Evolutionary conservation across 2,329 filamentous ascomycete genomes (phyloP).

Genomic region (Chaetoscypha palmicola): DNA sequence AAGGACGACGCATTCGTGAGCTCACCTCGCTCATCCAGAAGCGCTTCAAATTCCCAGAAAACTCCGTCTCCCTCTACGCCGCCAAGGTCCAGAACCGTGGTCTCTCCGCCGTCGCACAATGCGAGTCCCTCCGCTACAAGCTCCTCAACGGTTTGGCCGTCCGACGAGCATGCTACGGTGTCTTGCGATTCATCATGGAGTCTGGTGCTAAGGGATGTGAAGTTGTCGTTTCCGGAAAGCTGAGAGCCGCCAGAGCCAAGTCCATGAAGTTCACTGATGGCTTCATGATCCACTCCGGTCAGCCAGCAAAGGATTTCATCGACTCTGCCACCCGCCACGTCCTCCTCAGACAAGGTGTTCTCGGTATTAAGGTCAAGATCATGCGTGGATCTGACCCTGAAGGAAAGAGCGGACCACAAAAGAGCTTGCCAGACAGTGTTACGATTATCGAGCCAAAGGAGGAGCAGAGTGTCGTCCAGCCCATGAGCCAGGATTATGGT

Average conservation of each 20-base stretch:
- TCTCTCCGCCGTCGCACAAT: slow-evolving; percentile 99
- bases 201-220: slow-evolving; percentile 98
- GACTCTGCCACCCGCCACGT: slow-evolving; percentile 98
- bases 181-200: slow-evolving; percentile 99
- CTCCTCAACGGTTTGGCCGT: slow-evolving; percentile 99
- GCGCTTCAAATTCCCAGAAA: slow-evolving; percentile 99
- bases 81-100: slow-evolving; percentile 99
- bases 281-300: slow-evolving; percentile 99
- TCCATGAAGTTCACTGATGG: slow-evolving; percentile 99
- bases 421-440: slow-evolving; percentile 95
- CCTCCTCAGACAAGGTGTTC: slow-evolving; percentile 97
- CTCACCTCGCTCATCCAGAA: slow-evolving; percentile 99
- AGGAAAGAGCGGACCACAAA: slow-evolving; percentile 96
- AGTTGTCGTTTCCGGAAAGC: slow-evolving; percentile 98
- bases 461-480: slow-evolving; percentile 90
- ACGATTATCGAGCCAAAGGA: slow-evolving; percentile 99
- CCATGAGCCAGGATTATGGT: slow-evolving; percentile 97
- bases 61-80: slow-evolving; percentile 99
- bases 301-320: slow-evolving; percentile 99
- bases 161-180: slow-evolving; percentile 98
- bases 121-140: slow-evolving; percentile 99
- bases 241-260: slow-evolving; percentile 98
- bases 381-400: slow-evolving; percentile 99
- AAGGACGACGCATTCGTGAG: slow-evolving; percentile 99
- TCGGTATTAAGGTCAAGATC: slow-evolving; percentile 99